Evolutionary conservation across 331 rosid genomes (phyloP), one percentile per base, ranked within the genome.

Genomic region (Rhamnella rubrinervis): DNA sequence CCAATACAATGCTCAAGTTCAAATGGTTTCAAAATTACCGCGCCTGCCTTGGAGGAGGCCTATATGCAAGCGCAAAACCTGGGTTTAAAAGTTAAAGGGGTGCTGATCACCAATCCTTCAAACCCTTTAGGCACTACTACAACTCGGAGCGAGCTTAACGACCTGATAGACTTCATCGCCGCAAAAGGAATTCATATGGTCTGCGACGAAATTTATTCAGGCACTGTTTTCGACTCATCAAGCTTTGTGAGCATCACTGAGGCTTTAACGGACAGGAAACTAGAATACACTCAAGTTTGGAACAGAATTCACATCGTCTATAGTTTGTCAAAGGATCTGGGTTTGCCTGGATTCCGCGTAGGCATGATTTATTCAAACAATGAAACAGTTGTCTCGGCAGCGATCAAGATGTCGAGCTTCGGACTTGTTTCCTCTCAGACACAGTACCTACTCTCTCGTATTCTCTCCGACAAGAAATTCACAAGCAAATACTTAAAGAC

Each of bases 351-450:
- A 2, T 90, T 93, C 62, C 81, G 98, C 0, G 87, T 88, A 3
- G 97, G 97, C 26, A 81, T 91, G 96, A 53, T 91, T 44, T 88
- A 91, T 70, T 91, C 97, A 1, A 77, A 86, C 57, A 75, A 86
- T n/a, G 59, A 65, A 20, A 31, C 0, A 0, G 81, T 88, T 9
- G 80, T 91, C 13, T 77, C 85, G 1, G 83, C 91, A 0, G 91
- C 97, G 0, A 91, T 96, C 1, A 91, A 91, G 64, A 91, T 91
- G 96, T 88, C 96, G 11, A 91, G 97, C 79, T 91, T 91, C 23
- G 91, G 93, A 0, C 72, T 91, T 6, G 63, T 88, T 55, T 91
- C 97, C 0, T 85, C 96, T 0, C 96, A 89, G 62, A 89, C 96
- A 37, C 96, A 89, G 55, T 75, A 69, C 75, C 59, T 82, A 8